A percentile compares a stretch with the other conserved stretches of the same genome.
phyloP scores from a whole-genome alignment of 192 early-diverging fungal genomes.

The Coemansia sp. region DNA sequence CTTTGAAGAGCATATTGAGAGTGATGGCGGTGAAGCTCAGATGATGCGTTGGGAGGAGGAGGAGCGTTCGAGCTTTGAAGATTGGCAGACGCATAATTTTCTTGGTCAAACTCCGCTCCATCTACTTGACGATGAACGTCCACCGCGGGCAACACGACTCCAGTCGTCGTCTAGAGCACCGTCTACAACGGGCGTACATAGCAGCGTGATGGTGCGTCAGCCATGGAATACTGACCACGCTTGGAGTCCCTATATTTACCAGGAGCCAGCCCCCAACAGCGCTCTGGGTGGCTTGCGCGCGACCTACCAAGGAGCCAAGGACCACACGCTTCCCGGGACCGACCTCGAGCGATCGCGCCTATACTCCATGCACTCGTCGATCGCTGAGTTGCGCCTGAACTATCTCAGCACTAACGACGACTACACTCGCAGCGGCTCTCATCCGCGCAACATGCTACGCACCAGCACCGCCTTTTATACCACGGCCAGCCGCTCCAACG shows the following conservation, averaged over 20 bases:
- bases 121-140: not conserved
- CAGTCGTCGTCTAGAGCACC: not conserved
- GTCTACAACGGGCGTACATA: not conserved
- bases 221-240: constrained; percentile 26
- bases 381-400: constrained; percentile 14
- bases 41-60: not conserved
- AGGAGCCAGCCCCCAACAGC: constrained; percentile 26
- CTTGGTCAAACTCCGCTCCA: not conserved
- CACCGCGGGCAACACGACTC: not conserved
- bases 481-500: constrained; percentile 29
- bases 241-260: constrained; percentile 47
- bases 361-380: constrained; percentile 25
- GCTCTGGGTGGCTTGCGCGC: constrained; percentile 2
- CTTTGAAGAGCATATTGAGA: not conserved
- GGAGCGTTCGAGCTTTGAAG: not conserved
- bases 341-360: constrained; percentile 15
- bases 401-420: constrained; percentile 35
- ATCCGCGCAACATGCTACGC: constrained; percentile 29
- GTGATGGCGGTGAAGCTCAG: not conserved
- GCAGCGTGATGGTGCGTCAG: constrained; percentile 38
- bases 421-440: constrained; percentile 25
- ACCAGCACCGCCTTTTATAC: constrained; percentile 20
- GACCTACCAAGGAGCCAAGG: not conserved
- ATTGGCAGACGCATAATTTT: not conserved
- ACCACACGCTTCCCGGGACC: constrained; percentile 7